These are phyloP conservation scores for Lignosus rhinocerotis DNA, from an alignment of 1,284 basidiomycete genomes.

Conservation along the genomic window DNA sequence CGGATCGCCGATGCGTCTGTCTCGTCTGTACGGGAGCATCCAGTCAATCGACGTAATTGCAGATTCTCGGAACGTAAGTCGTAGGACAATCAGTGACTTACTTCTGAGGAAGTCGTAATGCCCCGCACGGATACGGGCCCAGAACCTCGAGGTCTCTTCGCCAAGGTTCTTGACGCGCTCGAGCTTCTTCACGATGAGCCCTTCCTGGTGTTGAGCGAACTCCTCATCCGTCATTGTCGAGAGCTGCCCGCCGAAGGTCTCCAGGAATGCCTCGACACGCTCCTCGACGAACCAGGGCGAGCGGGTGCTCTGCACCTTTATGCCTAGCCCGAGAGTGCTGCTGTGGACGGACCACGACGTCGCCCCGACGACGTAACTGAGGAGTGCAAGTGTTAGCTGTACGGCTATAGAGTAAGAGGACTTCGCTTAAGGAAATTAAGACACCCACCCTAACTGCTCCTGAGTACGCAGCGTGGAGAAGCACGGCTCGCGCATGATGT, in stretches of 20 bases:
- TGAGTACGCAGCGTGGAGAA: conserved; percentile 32
- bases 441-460: conserved; percentile 33
- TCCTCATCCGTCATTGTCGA: conserved; percentile 20
- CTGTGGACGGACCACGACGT: conserved; percentile 22
- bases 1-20: conserved; percentile 26
- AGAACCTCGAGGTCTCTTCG: conserved; percentile 32
- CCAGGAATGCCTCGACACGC: conserved; percentile 31
- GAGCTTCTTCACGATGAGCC: conserved; percentile 30
- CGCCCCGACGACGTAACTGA: conserved; percentile 31
- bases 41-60: neutral
- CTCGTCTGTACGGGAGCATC: conserved; percentile 23
- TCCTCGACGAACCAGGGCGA: conserved; percentile 29
- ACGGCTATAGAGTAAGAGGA: no score
- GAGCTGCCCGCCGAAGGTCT: conserved; percentile 23
- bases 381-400: neutral
- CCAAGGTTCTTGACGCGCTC: conserved; percentile 31
- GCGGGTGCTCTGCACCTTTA: conserved; percentile 32
- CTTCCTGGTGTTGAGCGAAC: conserved; percentile 28
- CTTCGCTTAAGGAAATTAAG: no score
- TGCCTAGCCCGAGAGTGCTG: conserved; percentile 27
- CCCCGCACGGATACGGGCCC: conserved; percentile 29
- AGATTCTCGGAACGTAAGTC: neutral
- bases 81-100: conserved; percentile 17
- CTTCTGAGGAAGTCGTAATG: conserved; percentile 31
- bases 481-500: conserved; percentile 30